Evolutionary conservation across 371 early-diverging fungal genomes (phyloP).

Genomic region (Circinella minor): DNA sequence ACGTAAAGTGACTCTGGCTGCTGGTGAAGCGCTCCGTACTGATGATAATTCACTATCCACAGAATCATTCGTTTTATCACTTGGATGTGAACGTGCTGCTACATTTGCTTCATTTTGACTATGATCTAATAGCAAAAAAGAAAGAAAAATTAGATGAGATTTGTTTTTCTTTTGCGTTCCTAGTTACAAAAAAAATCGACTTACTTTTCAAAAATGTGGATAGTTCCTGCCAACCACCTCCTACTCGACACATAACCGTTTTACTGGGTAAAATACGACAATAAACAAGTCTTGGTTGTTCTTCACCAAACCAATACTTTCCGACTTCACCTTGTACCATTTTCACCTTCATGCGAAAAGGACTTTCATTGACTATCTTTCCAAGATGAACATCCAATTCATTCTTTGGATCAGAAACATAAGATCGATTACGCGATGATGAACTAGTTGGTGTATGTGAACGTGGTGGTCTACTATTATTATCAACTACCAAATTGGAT

Average conservation of each 20-base stretch:
- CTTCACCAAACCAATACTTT: constrained; percentile 70
- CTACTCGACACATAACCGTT: constrained; percentile 80
- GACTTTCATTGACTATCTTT: constrained; percentile 66
- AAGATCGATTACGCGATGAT: constrained; percentile 23
- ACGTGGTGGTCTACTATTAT: background rate
- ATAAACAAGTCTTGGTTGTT: constrained; percentile 62
- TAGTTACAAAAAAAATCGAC: constrained; percentile 24
- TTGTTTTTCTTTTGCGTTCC: background rate
- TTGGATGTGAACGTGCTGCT: constrained; percentile 2
- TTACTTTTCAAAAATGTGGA: constrained; percentile 61
- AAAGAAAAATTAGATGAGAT: constrained; percentile 39
- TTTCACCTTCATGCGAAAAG: constrained; percentile 50
- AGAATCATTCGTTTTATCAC: constrained; percentile 7
- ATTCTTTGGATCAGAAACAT: constrained; percentile 67
- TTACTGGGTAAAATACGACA: constrained; percentile 67
- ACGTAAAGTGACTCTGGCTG: constrained; percentile 40
- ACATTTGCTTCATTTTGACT: background rate
- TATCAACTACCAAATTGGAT: background rate
- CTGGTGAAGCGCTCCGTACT: constrained; percentile 41
- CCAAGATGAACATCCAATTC: constrained; percentile 76
- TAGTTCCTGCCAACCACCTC: constrained; percentile 72
- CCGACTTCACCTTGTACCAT: constrained; percentile 67
- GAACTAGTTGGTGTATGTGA: constrained; percentile 8
- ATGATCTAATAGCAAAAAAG: background rate
- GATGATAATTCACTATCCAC: constrained; percentile 5